Evolutionary conservation across 2,329 filamentous ascomycete genomes (phyloP), one percentile per base, ranked within the genome.

Genomic region (Penicillium sp.): DNA sequence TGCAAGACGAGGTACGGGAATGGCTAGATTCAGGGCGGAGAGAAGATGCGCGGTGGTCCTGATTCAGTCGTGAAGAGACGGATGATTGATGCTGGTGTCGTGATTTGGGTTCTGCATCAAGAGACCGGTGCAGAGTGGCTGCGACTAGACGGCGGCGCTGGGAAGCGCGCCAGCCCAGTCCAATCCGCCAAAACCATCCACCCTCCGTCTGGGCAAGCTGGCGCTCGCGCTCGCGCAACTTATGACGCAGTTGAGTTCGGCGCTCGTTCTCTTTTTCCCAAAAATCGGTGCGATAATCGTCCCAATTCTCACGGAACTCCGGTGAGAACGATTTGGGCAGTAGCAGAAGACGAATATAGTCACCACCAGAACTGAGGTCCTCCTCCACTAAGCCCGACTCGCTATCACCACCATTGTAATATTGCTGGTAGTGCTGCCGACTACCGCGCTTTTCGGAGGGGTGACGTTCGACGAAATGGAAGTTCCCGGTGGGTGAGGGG

Each of bases 221-320:
- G 18, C 82, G 81, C 64, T 92, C 87, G 29, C 84, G 82, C 49
- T 85, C 82, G 59, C 86, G 84, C 48, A 96, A 78, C 68, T 89
- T 89, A 42, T 81, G 77, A 22, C 90, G 83, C 23, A 97, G 78
- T 54, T 89, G 77, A 2, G 88, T 84, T 12, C 94, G 86, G 2
- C 93, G 87, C 72, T 96, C 91, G 69, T 99, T 99, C 73, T 99
- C 94, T 58, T 87, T 87, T 66, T 97, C 93, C 94, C 94, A 99
- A 75, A 97, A 99, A 57, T 97, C 92, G 31, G 88, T 87, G 51
- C 94, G 84, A 74, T 95, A 99, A 15, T 93, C 81, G 69, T 99
- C 94, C 94, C 94, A 99, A 62, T 96, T 96, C 72, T 97, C 92
- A 20, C 94, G 84, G 69, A 99, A 99, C 45, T 90, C 91, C 0